Base-by-base conservation (phyloP, 805 yeast species). In the Barnettozyma salicaria region DNA sequence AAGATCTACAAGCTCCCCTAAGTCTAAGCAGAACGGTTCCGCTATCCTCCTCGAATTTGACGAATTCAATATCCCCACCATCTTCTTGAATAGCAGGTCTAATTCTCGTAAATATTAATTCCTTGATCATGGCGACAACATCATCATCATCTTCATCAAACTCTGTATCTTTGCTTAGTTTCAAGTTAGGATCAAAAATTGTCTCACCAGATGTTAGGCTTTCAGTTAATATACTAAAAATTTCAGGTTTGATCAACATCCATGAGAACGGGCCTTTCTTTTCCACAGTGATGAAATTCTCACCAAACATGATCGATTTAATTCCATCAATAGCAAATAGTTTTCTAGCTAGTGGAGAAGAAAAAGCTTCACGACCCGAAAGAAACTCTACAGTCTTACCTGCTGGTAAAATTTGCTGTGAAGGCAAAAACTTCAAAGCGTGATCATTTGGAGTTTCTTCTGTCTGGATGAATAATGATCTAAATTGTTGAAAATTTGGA, bases 381-480 rank as follows among this genome's bases (percentile, higher is more conserved):
- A 80, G 63, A 48, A 78, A 82, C 59, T 87, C 96, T 19, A 78
- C 61, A 0, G 95, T 85, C 43, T 73, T 70, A 28, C 76, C 75
- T 16, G 65, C 68, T 3, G 81, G 81, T 13, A 86, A 62, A n/a
- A 86, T 73, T 30, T 67, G 65, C 60, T 71, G 75, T 10, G 87
- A 78, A 1, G 96, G 95, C 22, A 85, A 58, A 50, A 87, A 87
- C 65, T 87, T 87, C 39, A 87, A 60, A 0, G 96, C 96, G 48
- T 84, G 78, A 37, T 78, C 89, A 55, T 87, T 87, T 2, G 96
- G 96, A 0, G 96, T 87, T 21, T 79, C 76, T 23, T 81, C 78
- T 0, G 96, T 87, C 56, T 85, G 94, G 30, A 87, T 87, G 58
- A 78, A 81, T 22, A 81, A 39, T 0, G 55, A 32, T 14, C 64